Conservation (phyloP, 306 rosid species). For the Luffa acutangula region DNA sequence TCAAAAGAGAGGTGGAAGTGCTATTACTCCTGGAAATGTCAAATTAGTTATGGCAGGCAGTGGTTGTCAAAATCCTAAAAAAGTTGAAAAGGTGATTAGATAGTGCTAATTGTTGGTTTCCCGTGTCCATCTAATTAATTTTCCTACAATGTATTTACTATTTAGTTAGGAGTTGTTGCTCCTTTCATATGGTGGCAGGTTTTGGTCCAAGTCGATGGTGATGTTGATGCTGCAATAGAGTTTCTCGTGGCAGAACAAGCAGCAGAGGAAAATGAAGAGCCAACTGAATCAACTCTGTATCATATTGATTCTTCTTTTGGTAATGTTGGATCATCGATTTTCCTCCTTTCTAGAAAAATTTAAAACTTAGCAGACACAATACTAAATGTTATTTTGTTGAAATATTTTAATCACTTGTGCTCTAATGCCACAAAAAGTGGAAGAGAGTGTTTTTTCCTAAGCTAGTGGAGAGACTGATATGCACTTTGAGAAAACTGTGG, state of each 20-base stretch:
- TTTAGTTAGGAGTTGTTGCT: slow-evolving; percentile 10
- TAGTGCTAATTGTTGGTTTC: slow-evolving; percentile 2
- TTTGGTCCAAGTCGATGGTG: slow-evolving; percentile 55
- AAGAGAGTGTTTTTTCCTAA: background rate
- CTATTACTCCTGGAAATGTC: slow-evolving; percentile 32
- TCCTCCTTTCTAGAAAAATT: slow-evolving; percentile 12
- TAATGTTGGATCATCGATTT: slow-evolving; percentile 28
- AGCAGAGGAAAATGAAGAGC: slow-evolving; percentile 33
- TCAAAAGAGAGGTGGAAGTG: slow-evolving; percentile 20
- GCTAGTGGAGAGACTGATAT: background rate
- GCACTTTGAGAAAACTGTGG: background rate
- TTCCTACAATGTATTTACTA: slow-evolving; percentile 8
- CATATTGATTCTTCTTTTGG: slow-evolving; percentile 30
- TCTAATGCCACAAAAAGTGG: background rate
- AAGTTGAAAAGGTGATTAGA: slow-evolving; percentile 49
- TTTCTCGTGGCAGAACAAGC: slow-evolving; percentile 68
- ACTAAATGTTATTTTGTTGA: background rate
- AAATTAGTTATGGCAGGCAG: slow-evolving; percentile 63
- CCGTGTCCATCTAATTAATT: slow-evolving; percentile 4
- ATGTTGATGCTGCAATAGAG: slow-evolving; percentile 68
- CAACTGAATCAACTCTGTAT: slow-evolving; percentile 28
- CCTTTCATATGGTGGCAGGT: slow-evolving; percentile 30
- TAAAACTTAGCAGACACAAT: background rate
- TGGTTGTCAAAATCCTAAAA: slow-evolving; percentile 49
- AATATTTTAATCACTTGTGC: background rate